These are phyloP conservation scores for Cucurbita moschata DNA, from an alignment of 306 rosid genomes.

Conservation along the genomic window DNA sequence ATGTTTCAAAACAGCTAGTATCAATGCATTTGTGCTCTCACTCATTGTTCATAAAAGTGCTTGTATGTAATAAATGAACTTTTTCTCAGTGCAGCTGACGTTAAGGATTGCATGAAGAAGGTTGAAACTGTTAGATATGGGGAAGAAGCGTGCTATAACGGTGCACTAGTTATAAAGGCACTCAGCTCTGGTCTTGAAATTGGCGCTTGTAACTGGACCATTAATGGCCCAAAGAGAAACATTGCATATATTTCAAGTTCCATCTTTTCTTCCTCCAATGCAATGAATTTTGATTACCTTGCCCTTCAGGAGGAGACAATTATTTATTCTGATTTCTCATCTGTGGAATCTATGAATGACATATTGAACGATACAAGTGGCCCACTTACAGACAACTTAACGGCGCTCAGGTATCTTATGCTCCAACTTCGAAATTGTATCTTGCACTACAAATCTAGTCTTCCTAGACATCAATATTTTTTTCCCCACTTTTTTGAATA, in stretches of 20 bases:
- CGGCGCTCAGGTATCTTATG: conserved; percentile 26
- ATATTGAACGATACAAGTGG: conserved; percentile 19
- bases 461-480: background rate
- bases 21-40: background rate
- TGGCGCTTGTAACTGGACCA: conserved; percentile 79
- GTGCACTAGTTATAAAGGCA: conserved; percentile 57
- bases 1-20: background rate
- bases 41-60: background rate
- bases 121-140: conserved; percentile 53
- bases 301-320: conserved; percentile 37
- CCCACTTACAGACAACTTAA: conserved; percentile 7
- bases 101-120: conserved; percentile 56
- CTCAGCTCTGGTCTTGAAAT: conserved; percentile 82
- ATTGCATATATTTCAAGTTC: conserved; percentile 63
- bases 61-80: background rate
- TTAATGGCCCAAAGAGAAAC: conserved; percentile 54
- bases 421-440: background rate
- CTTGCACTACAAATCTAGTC: background rate
- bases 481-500: background rate
- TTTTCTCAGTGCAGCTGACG: conserved; percentile 73
- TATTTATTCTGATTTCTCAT: conserved; percentile 74
- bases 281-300: conserved; percentile 52
- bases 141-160: conserved; percentile 69
- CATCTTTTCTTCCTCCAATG: conserved; percentile 52
- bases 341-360: conserved; percentile 23